phyloP scores from a whole-genome alignment of 2,329 filamentous ascomycete genomes.

The Aspergillus floridensis region DNA sequence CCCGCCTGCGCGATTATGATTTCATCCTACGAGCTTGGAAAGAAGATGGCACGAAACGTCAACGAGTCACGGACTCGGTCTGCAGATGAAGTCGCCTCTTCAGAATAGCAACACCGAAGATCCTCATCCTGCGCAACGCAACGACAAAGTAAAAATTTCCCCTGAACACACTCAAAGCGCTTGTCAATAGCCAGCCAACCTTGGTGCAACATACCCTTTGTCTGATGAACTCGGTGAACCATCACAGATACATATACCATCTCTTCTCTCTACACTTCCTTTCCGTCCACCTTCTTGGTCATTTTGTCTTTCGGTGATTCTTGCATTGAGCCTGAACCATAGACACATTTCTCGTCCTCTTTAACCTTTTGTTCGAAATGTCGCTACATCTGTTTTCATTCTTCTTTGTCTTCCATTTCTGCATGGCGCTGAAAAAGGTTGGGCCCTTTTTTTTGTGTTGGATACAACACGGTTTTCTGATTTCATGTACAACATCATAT shows the following conservation, averaged over 20 bases:
- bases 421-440: not conserved
- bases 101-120: slow-evolving; percentile 17
- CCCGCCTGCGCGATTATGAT: slow-evolving; percentile 99
- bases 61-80: slow-evolving; percentile 57
- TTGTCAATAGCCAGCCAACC: not conserved
- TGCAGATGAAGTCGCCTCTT: slow-evolving; percentile 17
- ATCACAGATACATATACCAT: slow-evolving; percentile 9
- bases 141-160: not conserved
- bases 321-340: slow-evolving; percentile 14
- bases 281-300: not conserved
- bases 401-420: not conserved
- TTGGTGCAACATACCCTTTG: not conserved
- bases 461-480: not conserved
- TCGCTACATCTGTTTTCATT: not conserved
- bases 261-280: slow-evolving; percentile 9
- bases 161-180: not conserved
- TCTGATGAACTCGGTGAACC: slow-evolving; percentile 2
- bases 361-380: not conserved
- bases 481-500: not conserved
- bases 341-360: slow-evolving; percentile 11
- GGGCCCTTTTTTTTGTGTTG: not conserved
- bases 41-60: slow-evolving; percentile 74
- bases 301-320: slow-evolving; percentile 17
- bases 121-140: not conserved
- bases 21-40: slow-evolving; percentile 93